phyloP scores from a whole-genome alignment of 2,329 filamentous ascomycete species.

The Chalaropsis thielavioides region DNA sequence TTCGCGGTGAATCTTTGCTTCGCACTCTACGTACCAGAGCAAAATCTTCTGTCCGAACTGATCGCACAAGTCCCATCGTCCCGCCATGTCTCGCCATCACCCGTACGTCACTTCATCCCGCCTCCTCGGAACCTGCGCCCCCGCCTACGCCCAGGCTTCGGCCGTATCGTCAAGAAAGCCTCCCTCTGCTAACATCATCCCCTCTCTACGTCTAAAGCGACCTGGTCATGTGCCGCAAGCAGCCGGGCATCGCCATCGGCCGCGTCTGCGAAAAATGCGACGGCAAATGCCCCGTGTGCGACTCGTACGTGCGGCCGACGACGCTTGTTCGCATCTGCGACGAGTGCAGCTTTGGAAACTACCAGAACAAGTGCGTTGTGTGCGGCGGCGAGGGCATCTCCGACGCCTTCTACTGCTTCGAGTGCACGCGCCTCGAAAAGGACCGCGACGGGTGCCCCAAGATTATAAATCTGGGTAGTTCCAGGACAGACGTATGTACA shows the following conservation, averaged over 20 bases:
- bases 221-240: slow-evolving; percentile 99
- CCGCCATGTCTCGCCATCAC: slow-evolving; percentile 79
- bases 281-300: slow-evolving; percentile 97
- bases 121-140: neutral
- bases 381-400: slow-evolving; percentile 97
- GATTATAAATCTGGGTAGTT: slow-evolving; percentile 96
- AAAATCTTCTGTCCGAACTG: neutral
- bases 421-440: slow-evolving; percentile 93
- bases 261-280: slow-evolving; percentile 99
- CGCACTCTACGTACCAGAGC: no score
- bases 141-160: neutral
- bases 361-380: slow-evolving; percentile 99
- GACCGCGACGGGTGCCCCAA: slow-evolving; percentile 96
- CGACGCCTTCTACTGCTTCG: slow-evolving; percentile 98
- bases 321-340: slow-evolving; percentile 97
- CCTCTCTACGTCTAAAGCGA: slow-evolving; percentile 40
- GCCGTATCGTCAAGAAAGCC: neutral
- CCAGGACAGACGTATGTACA: slow-evolving; percentile 67
- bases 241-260: slow-evolving; percentile 92
- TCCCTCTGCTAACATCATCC: neutral
- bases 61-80: neutral
- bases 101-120: slow-evolving; percentile 43
- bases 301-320: slow-evolving; percentile 95
- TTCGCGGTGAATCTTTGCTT: neutral
- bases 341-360: slow-evolving; percentile 98